Percentiles rank a stretch among this genome's conserved stretches.
Evolutionary conservation across 164 flowering plant genomes (phyloP).

Genomic region (Kingdonia uniflora): DNA sequence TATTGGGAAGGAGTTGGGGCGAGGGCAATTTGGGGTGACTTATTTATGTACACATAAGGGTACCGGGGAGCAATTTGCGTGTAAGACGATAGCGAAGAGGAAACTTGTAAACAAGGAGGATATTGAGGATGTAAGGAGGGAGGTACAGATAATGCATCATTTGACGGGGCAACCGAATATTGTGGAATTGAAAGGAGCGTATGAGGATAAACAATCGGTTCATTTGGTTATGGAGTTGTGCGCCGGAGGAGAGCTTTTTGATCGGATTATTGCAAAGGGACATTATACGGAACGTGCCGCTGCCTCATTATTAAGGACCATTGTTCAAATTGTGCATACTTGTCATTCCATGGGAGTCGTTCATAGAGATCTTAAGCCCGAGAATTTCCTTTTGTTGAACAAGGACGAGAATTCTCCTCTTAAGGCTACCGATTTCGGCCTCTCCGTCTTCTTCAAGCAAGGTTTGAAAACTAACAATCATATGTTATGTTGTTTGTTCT

Average conservation of each 20-base stretch:
- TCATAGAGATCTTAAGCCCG: constrained; percentile 72
- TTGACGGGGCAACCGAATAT: constrained; percentile 63
- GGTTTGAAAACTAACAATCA: constrained; percentile 21
- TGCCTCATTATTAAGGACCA: constrained; percentile 46
- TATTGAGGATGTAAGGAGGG: constrained; percentile 62
- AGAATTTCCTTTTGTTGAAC: constrained; percentile 53
- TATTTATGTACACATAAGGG: constrained; percentile 52
- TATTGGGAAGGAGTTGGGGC: constrained; percentile 69
- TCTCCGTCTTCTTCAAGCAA: constrained; percentile 57
- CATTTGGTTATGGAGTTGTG: constrained; percentile 79
- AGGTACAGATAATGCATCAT: constrained; percentile 76
- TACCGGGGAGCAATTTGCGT: constrained; percentile 63
- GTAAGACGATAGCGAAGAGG: constrained; percentile 72
- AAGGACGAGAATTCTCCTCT: constrained; percentile 55
- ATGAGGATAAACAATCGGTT: constrained; percentile 62
- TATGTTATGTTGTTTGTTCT: not conserved
- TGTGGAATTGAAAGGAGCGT: constrained; percentile 71
- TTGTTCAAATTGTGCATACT: constrained; percentile 59
- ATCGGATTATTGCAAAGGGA: constrained; percentile 58
- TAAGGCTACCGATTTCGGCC: constrained; percentile 68
- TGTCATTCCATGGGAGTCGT: constrained; percentile 72
- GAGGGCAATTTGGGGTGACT: constrained; percentile 81
- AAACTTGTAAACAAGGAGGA: constrained; percentile 56
- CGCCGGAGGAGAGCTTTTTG: constrained; percentile 77
- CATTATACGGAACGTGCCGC: constrained; percentile 64